A percentile compares a stretch with the other conserved stretches of the same genome.
These are phyloP conservation scores for Alternaria novae-zelandiae DNA, from an alignment of 2,329 filamentous ascomycete species.

Conservation along the genomic window DNA sequence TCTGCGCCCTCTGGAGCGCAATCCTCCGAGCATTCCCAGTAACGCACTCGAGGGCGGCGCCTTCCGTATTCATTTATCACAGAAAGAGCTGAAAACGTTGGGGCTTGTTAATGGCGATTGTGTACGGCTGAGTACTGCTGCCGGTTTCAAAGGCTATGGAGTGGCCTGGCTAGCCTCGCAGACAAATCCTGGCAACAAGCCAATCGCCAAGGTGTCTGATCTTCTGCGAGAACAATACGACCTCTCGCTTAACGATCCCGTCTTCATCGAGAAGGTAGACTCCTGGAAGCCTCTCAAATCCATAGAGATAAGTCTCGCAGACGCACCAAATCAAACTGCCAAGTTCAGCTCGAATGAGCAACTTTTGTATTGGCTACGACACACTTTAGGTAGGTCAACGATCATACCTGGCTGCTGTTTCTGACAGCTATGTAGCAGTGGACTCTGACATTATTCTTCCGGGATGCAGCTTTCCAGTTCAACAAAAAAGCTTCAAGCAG, in stretches of 20 bases:
- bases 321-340: constrained; percentile 20
- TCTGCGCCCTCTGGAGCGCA: constrained; percentile 60
- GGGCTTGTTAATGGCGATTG: constrained; percentile 65
- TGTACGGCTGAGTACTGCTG: constrained; percentile 58
- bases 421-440: constrained; percentile 48
- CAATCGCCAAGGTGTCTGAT: constrained; percentile 68
- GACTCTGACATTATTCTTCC: constrained; percentile 72
- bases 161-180: constrained; percentile 66
- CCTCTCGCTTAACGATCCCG: constrained; percentile 64
- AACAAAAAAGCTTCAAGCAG: constrained; percentile 52
- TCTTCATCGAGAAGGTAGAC: constrained; percentile 64
- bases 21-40: constrained; percentile 53
- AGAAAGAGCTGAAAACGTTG: constrained; percentile 62
- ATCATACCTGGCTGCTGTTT: neutral
- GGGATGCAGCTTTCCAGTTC: constrained; percentile 73
- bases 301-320: constrained; percentile 32
- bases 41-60: constrained; percentile 62
- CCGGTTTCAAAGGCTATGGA: constrained; percentile 59
- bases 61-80: constrained; percentile 65
- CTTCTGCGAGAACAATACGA: constrained; percentile 74
- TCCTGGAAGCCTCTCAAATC: constrained; percentile 37
- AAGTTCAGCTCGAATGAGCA: constrained; percentile 36
- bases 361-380: constrained; percentile 38
- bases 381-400: constrained; percentile 38
- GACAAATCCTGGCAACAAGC: constrained; percentile 48